phyloP scores from a whole-genome alignment of 345 rosid species.

The Salix suchowensis region DNA sequence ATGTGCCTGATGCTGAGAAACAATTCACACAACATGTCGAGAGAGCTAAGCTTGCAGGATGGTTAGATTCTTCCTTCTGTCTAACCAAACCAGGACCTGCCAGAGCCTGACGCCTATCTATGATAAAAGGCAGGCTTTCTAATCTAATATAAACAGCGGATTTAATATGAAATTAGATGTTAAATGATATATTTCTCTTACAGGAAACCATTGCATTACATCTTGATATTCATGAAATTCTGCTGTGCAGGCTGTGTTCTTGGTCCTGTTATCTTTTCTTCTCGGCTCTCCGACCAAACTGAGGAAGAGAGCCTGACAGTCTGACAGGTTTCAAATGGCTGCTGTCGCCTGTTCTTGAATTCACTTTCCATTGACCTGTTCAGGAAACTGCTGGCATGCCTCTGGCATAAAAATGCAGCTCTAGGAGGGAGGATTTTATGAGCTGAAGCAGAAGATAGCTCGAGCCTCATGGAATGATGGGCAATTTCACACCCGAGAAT shows the following conservation, averaged over 20 bases:
- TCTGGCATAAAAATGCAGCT: neutral
- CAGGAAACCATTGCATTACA: neutral
- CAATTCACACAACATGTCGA: constrained; percentile 48
- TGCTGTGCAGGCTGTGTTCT: neutral
- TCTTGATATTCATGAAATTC: neutral
- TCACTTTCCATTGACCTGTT: neutral
- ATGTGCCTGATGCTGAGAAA: constrained; percentile 69
- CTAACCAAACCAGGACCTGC: constrained; percentile 24
- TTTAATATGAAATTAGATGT: neutral
- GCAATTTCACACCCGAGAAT: neutral
- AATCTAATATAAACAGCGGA: neutral
- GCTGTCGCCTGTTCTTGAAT: neutral
- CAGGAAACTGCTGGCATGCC: neutral
- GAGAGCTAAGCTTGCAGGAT: constrained; percentile 62
- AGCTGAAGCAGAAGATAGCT: neutral
- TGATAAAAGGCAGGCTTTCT: neutral
- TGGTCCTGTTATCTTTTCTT: neutral
- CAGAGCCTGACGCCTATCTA: constrained; percentile 33
- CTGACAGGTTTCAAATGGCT: neutral
- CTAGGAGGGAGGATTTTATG: neutral
- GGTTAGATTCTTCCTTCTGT: constrained; percentile 55
- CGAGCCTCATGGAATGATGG: neutral
- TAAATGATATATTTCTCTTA: neutral
- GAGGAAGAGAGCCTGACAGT: neutral
- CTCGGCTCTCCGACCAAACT: neutral